Percentiles rank a stretch among this genome's conserved stretches.
These are phyloP conservation scores for Catharanthus roseus DNA, from an alignment of 257 asterid species.

Conservation along the genomic window DNA sequence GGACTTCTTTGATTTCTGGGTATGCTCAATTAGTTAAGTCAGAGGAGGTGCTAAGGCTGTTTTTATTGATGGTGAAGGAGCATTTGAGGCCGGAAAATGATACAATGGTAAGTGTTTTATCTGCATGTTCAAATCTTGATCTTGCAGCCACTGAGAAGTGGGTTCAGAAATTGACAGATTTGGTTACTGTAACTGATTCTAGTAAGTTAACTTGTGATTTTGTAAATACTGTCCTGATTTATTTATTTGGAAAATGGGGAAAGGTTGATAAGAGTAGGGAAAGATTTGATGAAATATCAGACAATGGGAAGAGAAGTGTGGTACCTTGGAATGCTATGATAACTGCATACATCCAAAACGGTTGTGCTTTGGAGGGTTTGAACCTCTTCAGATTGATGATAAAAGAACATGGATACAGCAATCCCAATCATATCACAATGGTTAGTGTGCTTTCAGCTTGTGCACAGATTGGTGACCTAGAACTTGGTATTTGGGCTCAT, in stretches of 20 bases:
- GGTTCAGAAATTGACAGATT: slow-evolving; percentile 29
- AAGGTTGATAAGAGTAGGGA: slow-evolving; percentile 44
- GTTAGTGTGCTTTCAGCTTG: slow-evolving; percentile 73
- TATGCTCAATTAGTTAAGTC: slow-evolving; percentile 44
- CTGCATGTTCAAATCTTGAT: slow-evolving; percentile 57
- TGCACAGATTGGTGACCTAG: slow-evolving; percentile 62
- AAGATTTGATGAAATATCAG: slow-evolving; percentile 49
- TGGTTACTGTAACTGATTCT: slow-evolving; percentile 1
- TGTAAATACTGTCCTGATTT: slow-evolving; percentile 40
- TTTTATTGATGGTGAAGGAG: slow-evolving; percentile 42
- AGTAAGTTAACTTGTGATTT: slow-evolving; percentile 27
- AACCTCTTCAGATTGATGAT: slow-evolving; percentile 47
- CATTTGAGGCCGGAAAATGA: slow-evolving; percentile 48
- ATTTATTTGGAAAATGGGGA: slow-evolving; percentile 56
- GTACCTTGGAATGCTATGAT: slow-evolving; percentile 69
- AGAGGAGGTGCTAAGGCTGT: slow-evolving; percentile 45
- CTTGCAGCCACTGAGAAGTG: slow-evolving; percentile 36
- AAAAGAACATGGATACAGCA: slow-evolving; percentile 26
- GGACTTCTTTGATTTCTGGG: slow-evolving; percentile 75
- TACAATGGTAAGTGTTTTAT: slow-evolving; percentile 66
- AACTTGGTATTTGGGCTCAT: slow-evolving; percentile 60
- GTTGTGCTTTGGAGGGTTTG: slow-evolving; percentile 47
- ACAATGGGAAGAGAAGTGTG: slow-evolving; percentile 46
- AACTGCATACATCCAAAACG: slow-evolving; percentile 52
- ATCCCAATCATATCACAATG: slow-evolving; percentile 76